Evolutionary conservation across 2,329 filamentous ascomycete genomes (phyloP).

Genomic region (Phialophora macrospora): DNA sequence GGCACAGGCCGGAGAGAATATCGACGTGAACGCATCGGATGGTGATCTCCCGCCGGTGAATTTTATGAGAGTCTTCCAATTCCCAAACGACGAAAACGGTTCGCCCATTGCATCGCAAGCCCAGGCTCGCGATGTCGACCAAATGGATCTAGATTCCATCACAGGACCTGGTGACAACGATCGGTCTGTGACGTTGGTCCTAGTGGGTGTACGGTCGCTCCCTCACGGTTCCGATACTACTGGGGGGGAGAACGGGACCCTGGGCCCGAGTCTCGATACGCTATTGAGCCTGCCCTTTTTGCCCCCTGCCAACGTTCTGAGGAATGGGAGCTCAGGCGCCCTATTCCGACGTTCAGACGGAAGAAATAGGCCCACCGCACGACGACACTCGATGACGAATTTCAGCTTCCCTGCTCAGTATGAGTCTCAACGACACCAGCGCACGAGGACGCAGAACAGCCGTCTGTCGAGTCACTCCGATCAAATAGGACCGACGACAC

Average conservation of each 20-base stretch:
- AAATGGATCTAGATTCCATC: conserved; percentile 49
- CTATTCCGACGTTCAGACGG: conserved; percentile 60
- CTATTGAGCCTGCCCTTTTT: conserved; percentile 53
- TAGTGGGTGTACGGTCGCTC: conserved; percentile 71
- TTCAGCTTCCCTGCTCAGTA: conserved; percentile 56
- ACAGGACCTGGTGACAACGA: conserved; percentile 54
- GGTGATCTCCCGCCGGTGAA: conserved; percentile 63
- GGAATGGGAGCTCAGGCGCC: conserved; percentile 54
- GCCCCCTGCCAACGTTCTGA: conserved; percentile 50
- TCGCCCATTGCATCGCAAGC: conserved; percentile 39
- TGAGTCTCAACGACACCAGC: conserved; percentile 60
- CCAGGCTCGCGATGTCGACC: conserved; percentile 42
- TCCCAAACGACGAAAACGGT: conserved; percentile 58
- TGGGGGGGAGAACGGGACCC: conserved; percentile 43
- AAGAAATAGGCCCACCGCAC: conserved; percentile 59
- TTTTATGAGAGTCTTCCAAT: conserved; percentile 71
- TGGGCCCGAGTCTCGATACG: conserved; percentile 51
- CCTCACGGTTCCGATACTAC: conserved; percentile 56
- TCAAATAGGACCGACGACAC: conserved; percentile 13
- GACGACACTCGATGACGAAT: conserved; percentile 60
- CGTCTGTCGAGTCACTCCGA: conserved; percentile 27
- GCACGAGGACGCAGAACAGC: conserved; percentile 41
- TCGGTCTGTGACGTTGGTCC: conserved; percentile 70
- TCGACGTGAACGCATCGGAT: conserved; percentile 46
- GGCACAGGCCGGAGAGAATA: conserved; percentile 55